Conservation (phyloP, 208 protist species). For the Acanthamoeba royreba region DNA sequence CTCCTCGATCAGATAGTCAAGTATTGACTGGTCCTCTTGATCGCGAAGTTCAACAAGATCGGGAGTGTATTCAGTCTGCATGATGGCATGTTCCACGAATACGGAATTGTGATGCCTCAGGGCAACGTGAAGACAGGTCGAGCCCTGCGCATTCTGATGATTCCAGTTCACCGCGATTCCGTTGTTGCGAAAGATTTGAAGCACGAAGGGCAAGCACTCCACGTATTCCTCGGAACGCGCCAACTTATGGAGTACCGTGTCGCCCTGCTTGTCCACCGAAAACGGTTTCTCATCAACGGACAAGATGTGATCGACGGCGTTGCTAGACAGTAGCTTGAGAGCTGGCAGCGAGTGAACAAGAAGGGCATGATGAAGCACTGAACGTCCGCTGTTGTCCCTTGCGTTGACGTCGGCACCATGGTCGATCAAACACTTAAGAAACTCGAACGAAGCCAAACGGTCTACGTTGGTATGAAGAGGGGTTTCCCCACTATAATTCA, state of each 20-base stretch:
- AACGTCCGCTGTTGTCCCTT: not conserved
- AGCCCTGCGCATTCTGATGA: not conserved
- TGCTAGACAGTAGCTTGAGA: not conserved
- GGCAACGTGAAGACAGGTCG: not conserved
- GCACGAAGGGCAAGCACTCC: not conserved
- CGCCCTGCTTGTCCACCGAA: not conserved
- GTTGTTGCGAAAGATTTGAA: no score
- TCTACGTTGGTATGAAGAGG: not conserved
- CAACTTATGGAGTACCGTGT: not conserved
- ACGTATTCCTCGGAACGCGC: not conserved
- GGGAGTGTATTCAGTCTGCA: not conserved
- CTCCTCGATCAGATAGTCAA: not conserved
- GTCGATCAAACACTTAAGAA: not conserved
- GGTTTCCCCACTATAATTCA: not conserved
- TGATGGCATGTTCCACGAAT: not conserved
- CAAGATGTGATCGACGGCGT: not conserved
- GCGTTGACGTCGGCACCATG: not conserved
- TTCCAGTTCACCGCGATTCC: not conserved
- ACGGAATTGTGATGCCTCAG: not conserved
- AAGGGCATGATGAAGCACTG: not conserved
- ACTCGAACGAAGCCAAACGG: not conserved
- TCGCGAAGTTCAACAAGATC: not conserved
- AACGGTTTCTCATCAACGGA: not conserved
- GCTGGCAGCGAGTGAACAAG: not conserved
- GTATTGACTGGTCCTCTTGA: not conserved